phyloP scores from a whole-genome alignment of 2,329 filamentous ascomycete genomes.

The Volutella citrinella region DNA sequence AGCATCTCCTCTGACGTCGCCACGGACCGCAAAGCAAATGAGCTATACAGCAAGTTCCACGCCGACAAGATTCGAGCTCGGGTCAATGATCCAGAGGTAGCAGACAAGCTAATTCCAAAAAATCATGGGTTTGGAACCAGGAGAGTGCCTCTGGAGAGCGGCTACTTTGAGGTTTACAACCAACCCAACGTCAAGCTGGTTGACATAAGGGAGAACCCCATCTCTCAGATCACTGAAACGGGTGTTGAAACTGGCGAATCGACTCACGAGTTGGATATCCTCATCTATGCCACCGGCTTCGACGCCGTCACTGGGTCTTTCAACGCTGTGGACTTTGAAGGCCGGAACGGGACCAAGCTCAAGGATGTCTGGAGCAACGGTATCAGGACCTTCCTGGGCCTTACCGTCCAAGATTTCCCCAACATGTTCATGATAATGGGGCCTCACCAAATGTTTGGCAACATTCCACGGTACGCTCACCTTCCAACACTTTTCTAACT shows the following conservation, averaged over 20 bases:
- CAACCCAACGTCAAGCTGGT: slow-evolving; percentile 12
- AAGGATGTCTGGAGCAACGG: slow-evolving; percentile 35
- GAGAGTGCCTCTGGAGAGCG: slow-evolving; percentile 10
- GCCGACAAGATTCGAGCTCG: slow-evolving; percentile 12
- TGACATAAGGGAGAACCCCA: slow-evolving; percentile 13
- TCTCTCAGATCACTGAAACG: slow-evolving; percentile 13
- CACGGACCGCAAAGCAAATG: slow-evolving; percentile 11
- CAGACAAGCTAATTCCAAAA: slow-evolving; percentile 12
- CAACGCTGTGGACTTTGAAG: slow-evolving; percentile 40
- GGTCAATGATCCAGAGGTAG: slow-evolving; percentile 9
- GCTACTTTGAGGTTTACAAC: slow-evolving; percentile 13
- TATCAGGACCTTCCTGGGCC: slow-evolving; percentile 39
- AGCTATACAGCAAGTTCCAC: slow-evolving; percentile 11
- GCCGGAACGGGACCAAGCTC: slow-evolving; percentile 37
- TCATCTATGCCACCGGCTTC: slow-evolving; percentile 21
- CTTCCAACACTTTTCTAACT: no score
- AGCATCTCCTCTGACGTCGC: slow-evolving; percentile 9
- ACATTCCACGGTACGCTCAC: slow-evolving; percentile 33
- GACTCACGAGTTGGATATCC: slow-evolving; percentile 15
- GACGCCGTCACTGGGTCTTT: slow-evolving; percentile 29
- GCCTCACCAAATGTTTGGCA: slow-evolving; percentile 42
- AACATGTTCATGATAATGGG: slow-evolving; percentile 48
- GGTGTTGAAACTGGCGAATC: slow-evolving; percentile 12
- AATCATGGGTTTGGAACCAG: slow-evolving; percentile 11
- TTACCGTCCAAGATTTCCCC: slow-evolving; percentile 39